Percentiles rank a stretch among this genome's conserved stretches.
Conservation (phyloP, 257 asterid genomes). For the Osmanthus fragrans region DNA sequence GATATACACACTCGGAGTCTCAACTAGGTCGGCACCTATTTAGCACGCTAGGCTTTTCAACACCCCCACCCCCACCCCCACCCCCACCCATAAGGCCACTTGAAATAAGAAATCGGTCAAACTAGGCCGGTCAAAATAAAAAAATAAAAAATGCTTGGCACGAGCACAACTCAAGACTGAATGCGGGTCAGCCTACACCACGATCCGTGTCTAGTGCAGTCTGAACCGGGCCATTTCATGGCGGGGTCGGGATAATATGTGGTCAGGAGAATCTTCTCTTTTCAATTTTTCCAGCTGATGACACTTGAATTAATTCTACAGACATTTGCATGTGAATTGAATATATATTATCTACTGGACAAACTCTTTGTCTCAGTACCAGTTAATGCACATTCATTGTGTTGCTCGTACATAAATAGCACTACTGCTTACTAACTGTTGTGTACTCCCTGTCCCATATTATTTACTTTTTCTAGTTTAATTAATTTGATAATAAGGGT, state of each 20-base stretch:
- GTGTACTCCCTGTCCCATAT: not conserved
- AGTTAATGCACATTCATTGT: not conserved
- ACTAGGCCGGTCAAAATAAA: too few species aligned
- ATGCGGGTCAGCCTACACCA: not conserved
- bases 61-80: not conserved
- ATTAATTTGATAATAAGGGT: not conserved
- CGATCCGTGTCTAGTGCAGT: not conserved
- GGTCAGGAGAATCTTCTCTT: too few species aligned
- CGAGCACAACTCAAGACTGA: not conserved
- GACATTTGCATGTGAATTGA: not conserved
- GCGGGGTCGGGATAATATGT: too few species aligned
- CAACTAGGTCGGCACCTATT: too few species aligned
- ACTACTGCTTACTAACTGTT: not conserved
- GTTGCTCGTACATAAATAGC: not conserved
- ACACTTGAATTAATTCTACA: not conserved
- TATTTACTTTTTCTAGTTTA: not conserved
- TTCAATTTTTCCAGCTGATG: too few species aligned
- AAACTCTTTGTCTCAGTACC: not conserved
- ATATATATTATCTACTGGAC: not conserved
- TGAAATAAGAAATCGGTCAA: not conserved
- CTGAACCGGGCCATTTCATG: not conserved
- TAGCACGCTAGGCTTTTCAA: not conserved
- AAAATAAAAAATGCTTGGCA: not conserved
- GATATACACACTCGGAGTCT: too few species aligned
- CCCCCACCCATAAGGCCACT: not conserved